phyloP scores from a whole-genome alignment of 2,329 filamentous ascomycete genomes.

The Alternaria infectoria region DNA sequence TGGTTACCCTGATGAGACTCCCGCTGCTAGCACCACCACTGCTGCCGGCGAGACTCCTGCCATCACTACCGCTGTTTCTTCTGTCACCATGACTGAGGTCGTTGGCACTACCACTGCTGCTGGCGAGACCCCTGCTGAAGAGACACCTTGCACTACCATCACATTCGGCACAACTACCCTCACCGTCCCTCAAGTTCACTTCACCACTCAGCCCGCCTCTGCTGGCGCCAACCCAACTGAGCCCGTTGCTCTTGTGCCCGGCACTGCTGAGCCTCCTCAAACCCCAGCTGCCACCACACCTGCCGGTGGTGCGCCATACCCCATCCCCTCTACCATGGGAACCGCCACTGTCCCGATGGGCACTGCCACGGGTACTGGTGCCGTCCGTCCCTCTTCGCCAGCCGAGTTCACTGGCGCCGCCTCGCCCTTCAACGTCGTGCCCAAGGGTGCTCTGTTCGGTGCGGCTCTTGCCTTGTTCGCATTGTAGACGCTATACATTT shows the following conservation, averaged over 20 bases:
- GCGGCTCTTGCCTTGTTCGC: slow-evolving; percentile 43
- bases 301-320: slow-evolving; percentile 24
- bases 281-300: slow-evolving; percentile 34
- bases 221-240: slow-evolving; percentile 36
- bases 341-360: slow-evolving; percentile 17
- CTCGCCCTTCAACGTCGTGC: slow-evolving; percentile 28
- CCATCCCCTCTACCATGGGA: slow-evolving; percentile 31
- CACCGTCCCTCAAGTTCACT: slow-evolving; percentile 55
- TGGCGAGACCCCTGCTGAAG: background rate
- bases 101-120: slow-evolving; percentile 7
- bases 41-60: slow-evolving; percentile 10
- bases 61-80: background rate
- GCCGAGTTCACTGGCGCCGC: slow-evolving; percentile 47
- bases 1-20: background rate
- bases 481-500: slow-evolving; percentile 29
- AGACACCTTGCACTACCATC: slow-evolving; percentile 48
- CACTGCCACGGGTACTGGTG: slow-evolving; percentile 36
- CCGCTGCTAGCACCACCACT: slow-evolving; percentile 9
- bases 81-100: background rate
- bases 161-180: slow-evolving; percentile 52
- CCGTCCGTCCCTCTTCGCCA: slow-evolving; percentile 21
- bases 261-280: slow-evolving; percentile 35
- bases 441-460: slow-evolving; percentile 34
- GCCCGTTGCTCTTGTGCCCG: slow-evolving; percentile 46
- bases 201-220: slow-evolving; percentile 48